Evolutionary conservation across 306 rosid species (phyloP), one percentile per base, ranked within the genome.

Genomic region (Prunus davidiana): DNA sequence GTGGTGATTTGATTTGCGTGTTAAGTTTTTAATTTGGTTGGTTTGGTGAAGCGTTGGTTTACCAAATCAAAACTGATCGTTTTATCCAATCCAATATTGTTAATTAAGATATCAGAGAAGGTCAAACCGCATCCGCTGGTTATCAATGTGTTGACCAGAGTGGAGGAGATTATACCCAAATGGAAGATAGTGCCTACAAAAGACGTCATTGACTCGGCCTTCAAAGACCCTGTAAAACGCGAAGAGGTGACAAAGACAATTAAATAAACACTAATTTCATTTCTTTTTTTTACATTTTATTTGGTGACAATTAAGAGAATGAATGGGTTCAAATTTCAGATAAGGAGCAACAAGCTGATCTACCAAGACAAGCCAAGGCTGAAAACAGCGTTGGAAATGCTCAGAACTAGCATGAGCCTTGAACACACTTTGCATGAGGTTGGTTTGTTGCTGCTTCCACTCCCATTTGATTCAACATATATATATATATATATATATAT

Each of bases 171-270:
- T 32, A 86, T 89, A 67, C 99, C 97, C 6, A 92, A 76, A 64
- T 92, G 97, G 97, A 92, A 95, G 81, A 90, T 95, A 56, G 96
- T 95, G 38, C 97, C 99, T 19, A 32, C 96, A 12, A 89, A 84
- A 73, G 93, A 95, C 76, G 89, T 92, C 66, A 90, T 92, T 3
- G 54, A 88, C 55, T 83, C 90, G 0, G 96, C 96, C 57, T 92
- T 92, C 83, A 91, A 88, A 78, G 96, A 88, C 45, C 89, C 58
- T n/a, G 71, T 64, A 8, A 95, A 95, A 84, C 88, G 96, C 13
- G 89, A 92, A 76, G 82, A 51, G 85, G 97, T 95, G 11, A 85
- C 15, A 27, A 46, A 24, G 11, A 86, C 15, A 34, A 46, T 24
- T 22, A 1, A 27, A 67, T 57, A 20, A 10, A 56, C 2, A 2